Conservation (phyloP, 1,284 basidiomycete genomes). For the Earliella scabrosa region DNA sequence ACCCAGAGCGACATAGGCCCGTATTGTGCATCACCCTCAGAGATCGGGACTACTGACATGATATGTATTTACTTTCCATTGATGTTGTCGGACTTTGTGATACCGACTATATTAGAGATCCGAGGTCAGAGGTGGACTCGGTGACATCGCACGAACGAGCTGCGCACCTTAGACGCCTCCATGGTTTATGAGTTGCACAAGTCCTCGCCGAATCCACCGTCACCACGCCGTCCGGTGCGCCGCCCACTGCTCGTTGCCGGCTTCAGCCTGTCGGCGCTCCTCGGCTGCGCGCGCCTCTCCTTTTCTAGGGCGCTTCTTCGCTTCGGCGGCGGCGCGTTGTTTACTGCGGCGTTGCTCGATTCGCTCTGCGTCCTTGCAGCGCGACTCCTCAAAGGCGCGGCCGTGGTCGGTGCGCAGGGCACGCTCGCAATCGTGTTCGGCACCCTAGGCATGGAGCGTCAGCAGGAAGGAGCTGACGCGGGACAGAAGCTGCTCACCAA, state of each 20-base stretch:
- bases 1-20: too few species aligned
- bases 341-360: constrained; percentile 57
- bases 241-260: constrained; percentile 36
- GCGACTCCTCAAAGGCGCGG: constrained; percentile 71
- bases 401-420: constrained; percentile 83
- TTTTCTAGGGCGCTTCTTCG: constrained; percentile 32
- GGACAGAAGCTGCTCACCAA: constrained; percentile 75
- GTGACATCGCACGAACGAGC: too few species aligned
- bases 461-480: constrained; percentile 78
- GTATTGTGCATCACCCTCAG: too few species aligned
- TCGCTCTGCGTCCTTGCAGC: constrained; percentile 69
- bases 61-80: too few species aligned
- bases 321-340: constrained; percentile 41
- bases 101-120: too few species aligned
- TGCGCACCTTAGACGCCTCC: too few species aligned
- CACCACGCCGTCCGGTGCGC: constrained; percentile 52
- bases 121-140: too few species aligned
- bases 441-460: constrained; percentile 55
- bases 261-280: constrained; percentile 35
- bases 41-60: too few species aligned
- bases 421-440: constrained; percentile 64
- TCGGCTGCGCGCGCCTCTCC: constrained; percentile 37
- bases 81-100: too few species aligned
- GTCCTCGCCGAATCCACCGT: constrained; percentile 47
- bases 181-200: too few species aligned